Base-by-base conservation (phyloP, 495 filamentous ascomycete species). In the Penicillium herquei region DNA sequence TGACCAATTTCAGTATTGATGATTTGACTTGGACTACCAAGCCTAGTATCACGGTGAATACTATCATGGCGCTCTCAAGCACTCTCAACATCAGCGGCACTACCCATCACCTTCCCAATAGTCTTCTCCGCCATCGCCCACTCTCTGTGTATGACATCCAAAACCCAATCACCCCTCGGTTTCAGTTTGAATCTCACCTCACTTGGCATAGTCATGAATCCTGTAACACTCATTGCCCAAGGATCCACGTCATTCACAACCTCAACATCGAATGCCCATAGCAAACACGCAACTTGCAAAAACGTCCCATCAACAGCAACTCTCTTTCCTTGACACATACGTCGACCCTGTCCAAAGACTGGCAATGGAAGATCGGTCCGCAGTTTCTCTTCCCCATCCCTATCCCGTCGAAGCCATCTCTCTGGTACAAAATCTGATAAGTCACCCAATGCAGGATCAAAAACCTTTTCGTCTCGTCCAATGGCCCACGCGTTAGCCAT, bases 401-500 rank as follows among this genome's bases (percentile, higher is more conserved):
- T 21, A 21, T 58, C 58, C 10, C 42, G 33, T 14, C 31, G 55
- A 41, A 66, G 35, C 65, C 68, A 68, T 16, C 65, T 51, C 46
- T 66, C 63, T 7, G 68, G 68, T n/a, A 63, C 39, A 21, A 70
- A 70, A 6, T 56, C 63, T 9, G 60, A 43, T 0, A 34, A 18
- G 32, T 56, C 57, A 1, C 63, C 65, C 3, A 65, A 57, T 7
- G 58, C 39, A 0, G 55, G 61, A 42, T 68, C 62, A 39, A 70
- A 70, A 0, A 65, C 60, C 6, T 47, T 50, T 3, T 58, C 50
- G 14, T 66, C 65, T 13, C 67, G 64, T 30, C 65, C 55, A 44
- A 71, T 68, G 0, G 60, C 58, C 80, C 81, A 84, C 58, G 81
- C 80, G 55, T 81, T 82, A 0, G 80, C 79, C 37, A 84, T 69